These are phyloP conservation scores for Purpureocillium lavendulum DNA, from an alignment of 2,329 filamentous ascomycete genomes.

Conservation along the genomic window DNA sequence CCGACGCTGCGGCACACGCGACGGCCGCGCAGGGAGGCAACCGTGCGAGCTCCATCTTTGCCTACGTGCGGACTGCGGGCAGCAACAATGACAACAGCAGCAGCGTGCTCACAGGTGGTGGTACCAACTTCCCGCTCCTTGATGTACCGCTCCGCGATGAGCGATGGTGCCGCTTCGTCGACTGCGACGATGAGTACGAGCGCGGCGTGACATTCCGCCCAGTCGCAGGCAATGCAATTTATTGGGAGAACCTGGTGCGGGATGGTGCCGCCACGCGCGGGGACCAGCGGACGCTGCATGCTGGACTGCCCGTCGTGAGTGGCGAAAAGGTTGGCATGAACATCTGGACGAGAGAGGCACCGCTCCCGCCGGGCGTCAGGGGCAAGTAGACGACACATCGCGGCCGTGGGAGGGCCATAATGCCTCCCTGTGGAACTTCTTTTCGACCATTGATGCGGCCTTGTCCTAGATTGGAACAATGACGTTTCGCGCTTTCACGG, in stretches of 20 bases:
- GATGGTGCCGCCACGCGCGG: constrained; percentile 23
- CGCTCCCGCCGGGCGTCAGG: constrained; percentile 20
- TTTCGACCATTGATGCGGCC: no score
- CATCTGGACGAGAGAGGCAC: constrained; percentile 39
- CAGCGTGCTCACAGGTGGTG: constrained; percentile 34
- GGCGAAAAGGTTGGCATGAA: constrained; percentile 44
- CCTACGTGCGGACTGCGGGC: constrained; percentile 23
- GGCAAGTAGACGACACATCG: background rate
- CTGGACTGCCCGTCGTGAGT: constrained; percentile 34
- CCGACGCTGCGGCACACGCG: constrained; percentile 24
- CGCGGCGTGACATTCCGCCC: constrained; percentile 39
- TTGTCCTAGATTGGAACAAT: no score
- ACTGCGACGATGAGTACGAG: constrained; percentile 40
- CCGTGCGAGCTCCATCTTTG: constrained; percentile 37
- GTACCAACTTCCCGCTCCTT: constrained; percentile 39
- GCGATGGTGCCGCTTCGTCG: constrained; percentile 34
- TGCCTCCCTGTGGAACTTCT: no score
- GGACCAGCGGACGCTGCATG: constrained; percentile 35
- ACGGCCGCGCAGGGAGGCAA: constrained; percentile 32
- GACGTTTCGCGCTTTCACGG: no score
- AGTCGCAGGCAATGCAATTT: constrained; percentile 37
- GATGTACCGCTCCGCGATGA: constrained; percentile 22
- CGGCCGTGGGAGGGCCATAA: no score
- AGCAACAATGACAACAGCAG: constrained; percentile 17
- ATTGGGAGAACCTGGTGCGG: constrained; percentile 35